Percentiles rank a stretch among this genome's conserved stretches.
These are phyloP conservation scores for Leishmania turanica DNA, from an alignment of 208 protist genomes.

Conservation along the genomic window DNA sequence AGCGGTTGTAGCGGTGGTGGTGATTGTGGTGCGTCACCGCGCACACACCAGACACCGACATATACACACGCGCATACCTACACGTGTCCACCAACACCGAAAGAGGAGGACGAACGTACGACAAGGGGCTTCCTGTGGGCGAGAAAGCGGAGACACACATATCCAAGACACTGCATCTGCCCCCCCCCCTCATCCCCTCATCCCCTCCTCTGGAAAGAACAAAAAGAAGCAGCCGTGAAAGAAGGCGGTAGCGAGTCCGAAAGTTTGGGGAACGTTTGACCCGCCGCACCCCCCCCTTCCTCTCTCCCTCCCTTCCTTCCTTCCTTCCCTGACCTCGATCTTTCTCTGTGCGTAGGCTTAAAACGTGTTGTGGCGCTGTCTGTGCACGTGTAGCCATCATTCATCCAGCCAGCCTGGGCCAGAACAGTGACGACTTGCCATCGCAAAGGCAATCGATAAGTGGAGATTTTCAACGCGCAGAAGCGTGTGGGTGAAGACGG, in stretches of 20 bases:
- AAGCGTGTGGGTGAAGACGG: neutral
- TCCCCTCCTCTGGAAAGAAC: neutral
- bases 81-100: too few species aligned
- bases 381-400: neutral
- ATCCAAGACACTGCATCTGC: neutral
- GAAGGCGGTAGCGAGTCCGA: neutral
- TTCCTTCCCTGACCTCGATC: neutral
- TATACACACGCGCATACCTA: neutral
- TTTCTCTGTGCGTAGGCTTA: neutral
- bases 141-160: neutral
- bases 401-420: neutral
- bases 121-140: neutral
- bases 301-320: too few species aligned
- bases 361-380: too few species aligned
- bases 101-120: neutral
- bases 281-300: too few species aligned
- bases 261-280: neutral
- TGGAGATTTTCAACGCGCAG: neutral
- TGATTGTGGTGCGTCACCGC: neutral
- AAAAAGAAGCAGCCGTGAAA: neutral
- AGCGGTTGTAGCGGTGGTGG: neutral
- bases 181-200: too few species aligned
- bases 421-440: neutral
- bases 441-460: neutral
- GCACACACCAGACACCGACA: neutral